Conservation (phyloP, 139 green algal genomes). For the Chlorella ohadii region DNA sequence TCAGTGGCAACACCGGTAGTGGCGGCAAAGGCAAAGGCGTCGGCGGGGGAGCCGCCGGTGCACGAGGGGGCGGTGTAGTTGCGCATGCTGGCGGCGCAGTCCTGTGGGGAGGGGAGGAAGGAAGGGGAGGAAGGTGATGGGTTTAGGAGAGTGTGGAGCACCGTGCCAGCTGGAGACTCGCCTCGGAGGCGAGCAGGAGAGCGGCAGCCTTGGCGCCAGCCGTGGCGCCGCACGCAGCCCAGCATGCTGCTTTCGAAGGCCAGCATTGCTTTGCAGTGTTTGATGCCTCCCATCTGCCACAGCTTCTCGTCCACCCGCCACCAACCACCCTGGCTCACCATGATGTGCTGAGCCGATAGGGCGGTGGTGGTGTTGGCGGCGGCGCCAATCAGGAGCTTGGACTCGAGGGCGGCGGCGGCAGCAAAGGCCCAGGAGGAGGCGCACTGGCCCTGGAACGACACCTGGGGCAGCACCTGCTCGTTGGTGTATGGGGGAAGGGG, state of each 20-base stretch:
- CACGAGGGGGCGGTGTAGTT: not conserved
- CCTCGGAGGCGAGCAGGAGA: too few species aligned
- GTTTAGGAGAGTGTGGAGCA: not conserved
- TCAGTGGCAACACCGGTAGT: not conserved
- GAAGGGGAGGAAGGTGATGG: not conserved
- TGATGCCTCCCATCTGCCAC: not conserved
- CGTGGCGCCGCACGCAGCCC: too few species aligned
- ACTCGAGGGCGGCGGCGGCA: constrained; percentile 21
- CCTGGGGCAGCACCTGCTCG: not conserved
- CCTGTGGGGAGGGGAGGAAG: not conserved
- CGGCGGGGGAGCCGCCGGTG: constrained; percentile 1
- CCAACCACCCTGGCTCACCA: not conserved
- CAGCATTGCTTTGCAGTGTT: too few species aligned
- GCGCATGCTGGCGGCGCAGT: not conserved
- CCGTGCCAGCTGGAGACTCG: too few species aligned
- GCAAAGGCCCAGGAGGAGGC: constrained; percentile 10
- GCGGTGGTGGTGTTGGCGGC: not conserved
- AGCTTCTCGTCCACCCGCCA: not conserved
- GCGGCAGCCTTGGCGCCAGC: too few species aligned
- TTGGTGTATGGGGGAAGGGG: too few species aligned
- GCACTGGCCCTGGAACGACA: not conserved
- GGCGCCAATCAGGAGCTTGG: not conserved
- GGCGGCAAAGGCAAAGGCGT: constrained; percentile 3
- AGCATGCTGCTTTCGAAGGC: too few species aligned
- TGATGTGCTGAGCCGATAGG: constrained; percentile 1